Evolutionary conservation across 2,329 filamentous ascomycete genomes (phyloP).

Genomic region (Sordariomycetes sp.): DNA sequence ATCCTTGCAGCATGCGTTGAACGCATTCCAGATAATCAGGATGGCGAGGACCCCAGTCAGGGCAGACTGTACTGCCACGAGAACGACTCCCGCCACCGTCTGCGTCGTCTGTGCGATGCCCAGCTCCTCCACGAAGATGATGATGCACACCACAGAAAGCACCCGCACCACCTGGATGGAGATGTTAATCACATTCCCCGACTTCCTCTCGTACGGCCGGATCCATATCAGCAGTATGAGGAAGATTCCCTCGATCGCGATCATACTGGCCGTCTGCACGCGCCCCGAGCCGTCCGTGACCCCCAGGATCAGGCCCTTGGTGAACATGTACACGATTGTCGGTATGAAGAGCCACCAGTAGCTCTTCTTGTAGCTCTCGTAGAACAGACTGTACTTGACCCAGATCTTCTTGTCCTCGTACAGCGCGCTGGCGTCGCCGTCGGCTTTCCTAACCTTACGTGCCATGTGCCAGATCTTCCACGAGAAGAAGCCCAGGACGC

Average conservation of each 20-base stretch:
- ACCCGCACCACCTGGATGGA: conserved; percentile 82
- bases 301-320: conserved; percentile 77
- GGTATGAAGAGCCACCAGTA: conserved; percentile 98
- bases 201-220: conserved; percentile 77
- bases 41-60: conserved; percentile 77
- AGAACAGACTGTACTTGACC: conserved; percentile 95
- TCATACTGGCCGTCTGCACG: conserved; percentile 66
- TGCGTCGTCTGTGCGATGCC: conserved; percentile 85
- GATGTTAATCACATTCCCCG: conserved; percentile 88
- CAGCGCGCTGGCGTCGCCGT: conserved; percentile 63
- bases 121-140: conserved; percentile 90
- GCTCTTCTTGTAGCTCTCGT: conserved; percentile 85
- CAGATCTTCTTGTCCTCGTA: conserved; percentile 86
- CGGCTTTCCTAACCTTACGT: conserved; percentile 57
- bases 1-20: conserved; percentile 71
- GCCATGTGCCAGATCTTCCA: conserved; percentile 75
- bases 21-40: conserved; percentile 78
- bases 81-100: conserved; percentile 83
- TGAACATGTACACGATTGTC: conserved; percentile 79
- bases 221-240: conserved; percentile 71
- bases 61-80: conserved; percentile 83
- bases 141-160: conserved; percentile 76
- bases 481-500: conserved; percentile 69
- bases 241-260: conserved; percentile 73
- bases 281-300: conserved; percentile 78